Conservation (phyloP, 495 filamentous ascomycete species). For the Penicillium salamii region DNA sequence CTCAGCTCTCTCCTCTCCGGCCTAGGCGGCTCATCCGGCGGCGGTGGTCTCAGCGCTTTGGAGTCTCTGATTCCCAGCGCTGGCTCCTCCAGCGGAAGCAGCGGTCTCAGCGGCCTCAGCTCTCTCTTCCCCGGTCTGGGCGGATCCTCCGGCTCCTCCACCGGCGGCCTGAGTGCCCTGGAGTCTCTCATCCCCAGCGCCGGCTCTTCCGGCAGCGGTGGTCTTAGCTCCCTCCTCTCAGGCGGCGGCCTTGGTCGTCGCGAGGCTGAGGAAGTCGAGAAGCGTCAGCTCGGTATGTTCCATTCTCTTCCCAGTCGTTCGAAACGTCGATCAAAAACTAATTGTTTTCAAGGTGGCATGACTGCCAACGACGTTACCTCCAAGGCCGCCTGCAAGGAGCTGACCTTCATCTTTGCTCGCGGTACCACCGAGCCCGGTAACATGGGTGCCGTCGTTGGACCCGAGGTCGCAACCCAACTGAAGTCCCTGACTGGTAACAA, state of each 20-base stretch:
- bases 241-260: too few relatives aligned
- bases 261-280: background rate
- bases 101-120: slow-evolving; percentile 12
- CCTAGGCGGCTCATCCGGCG: background rate
- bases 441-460: slow-evolving; percentile 56
- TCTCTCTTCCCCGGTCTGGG: slow-evolving; percentile 5
- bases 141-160: background rate
- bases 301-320: background rate
- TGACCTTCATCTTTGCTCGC: slow-evolving; percentile 59
- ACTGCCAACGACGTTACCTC: slow-evolving; percentile 45
- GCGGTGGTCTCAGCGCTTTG: background rate
- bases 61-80: background rate
- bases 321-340: background rate
- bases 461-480: slow-evolving; percentile 51
- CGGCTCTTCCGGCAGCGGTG: background rate
- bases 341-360: slow-evolving; percentile 8
- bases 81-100: slow-evolving; percentile 4
- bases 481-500: slow-evolving; percentile 30
- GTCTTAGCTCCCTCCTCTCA: too few relatives aligned
- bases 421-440: slow-evolving; percentile 56
- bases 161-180: slow-evolving; percentile 16
- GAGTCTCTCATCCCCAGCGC: slow-evolving; percentile 6
- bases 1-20: background rate
- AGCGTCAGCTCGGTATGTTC: background rate
- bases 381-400: slow-evolving; percentile 37